Percentiles rank a stretch among this genome's conserved stretches.
Evolutionary conservation across 2,329 filamentous ascomycete genomes (phyloP).

Genomic region (Ilyonectria mors-panacis): DNA sequence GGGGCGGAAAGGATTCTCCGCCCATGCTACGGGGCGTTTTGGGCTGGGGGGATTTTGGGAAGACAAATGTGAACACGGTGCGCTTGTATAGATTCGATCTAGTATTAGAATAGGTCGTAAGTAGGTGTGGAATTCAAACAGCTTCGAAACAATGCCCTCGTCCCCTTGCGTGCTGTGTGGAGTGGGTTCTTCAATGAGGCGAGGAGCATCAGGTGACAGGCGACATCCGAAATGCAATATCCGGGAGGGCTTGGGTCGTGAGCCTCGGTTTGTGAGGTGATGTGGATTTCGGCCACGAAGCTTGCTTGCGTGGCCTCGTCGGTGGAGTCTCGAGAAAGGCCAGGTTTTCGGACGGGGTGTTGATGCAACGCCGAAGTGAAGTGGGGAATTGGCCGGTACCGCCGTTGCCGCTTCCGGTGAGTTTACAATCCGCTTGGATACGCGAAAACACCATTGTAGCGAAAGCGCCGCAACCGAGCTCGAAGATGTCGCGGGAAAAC

Average conservation of each 20-base stretch:
- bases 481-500: neutral
- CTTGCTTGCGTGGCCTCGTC: slow-evolving; percentile 24
- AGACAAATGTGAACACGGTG: slow-evolving; percentile 50
- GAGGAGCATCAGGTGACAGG: neutral
- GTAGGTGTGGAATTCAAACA: slow-evolving; percentile 45
- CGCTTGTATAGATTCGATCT: slow-evolving; percentile 51
- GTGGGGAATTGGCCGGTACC: neutral
- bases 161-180: neutral
- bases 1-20: slow-evolving; percentile 45
- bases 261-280: neutral
- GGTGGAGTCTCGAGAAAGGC: neutral
- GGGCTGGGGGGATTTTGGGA: slow-evolving; percentile 46
- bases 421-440: neutral
- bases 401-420: neutral
- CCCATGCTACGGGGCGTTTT: slow-evolving; percentile 50
- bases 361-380: slow-evolving; percentile 11
- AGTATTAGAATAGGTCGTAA: slow-evolving; percentile 49
- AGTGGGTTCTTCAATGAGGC: slow-evolving; percentile 8
- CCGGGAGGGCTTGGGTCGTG: neutral
- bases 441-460: neutral
- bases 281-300: neutral
- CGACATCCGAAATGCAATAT: neutral
- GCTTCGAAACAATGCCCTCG: slow-evolving; percentile 39
- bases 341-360: slow-evolving; percentile 4
- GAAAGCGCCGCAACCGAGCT: neutral